Conservation (phyloP, 2,329 filamentous ascomycete species). For the Plenodomus biglobosus region DNA sequence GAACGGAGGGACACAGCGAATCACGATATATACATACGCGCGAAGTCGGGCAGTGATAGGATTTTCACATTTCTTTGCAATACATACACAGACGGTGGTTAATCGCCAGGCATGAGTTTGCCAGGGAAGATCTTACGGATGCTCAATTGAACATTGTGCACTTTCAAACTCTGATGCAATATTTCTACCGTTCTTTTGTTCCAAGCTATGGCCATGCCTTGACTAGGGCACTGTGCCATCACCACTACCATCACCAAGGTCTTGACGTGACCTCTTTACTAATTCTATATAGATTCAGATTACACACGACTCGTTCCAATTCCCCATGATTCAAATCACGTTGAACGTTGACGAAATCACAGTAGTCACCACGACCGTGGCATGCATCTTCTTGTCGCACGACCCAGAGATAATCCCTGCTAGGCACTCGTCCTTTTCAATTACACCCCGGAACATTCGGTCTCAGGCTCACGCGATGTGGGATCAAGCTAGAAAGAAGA, state of each 20-base stretch:
- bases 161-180: not conserved
- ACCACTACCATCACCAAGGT: not conserved
- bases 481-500: not conserved
- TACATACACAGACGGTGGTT: conserved; percentile 13
- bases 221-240: not conserved
- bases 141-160: not conserved
- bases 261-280: not conserved
- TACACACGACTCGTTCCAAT: no score
- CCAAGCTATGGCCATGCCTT: not conserved
- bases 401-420: not conserved
- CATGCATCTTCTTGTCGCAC: not conserved
- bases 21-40: conserved; percentile 18
- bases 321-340: no score
- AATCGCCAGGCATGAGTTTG: not conserved
- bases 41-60: conserved; percentile 13
- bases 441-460: not conserved
- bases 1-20: conserved; percentile 16
- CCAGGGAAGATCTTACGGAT: not conserved
- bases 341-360: no score
- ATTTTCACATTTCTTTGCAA: conserved; percentile 17
- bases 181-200: not conserved
- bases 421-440: not conserved
- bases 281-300: not conserved
- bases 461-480: not conserved
- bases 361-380: no score